These are phyloP conservation scores for Nasturtium officinale DNA, from an alignment of 345 rosid genomes.

Conservation along the genomic window DNA sequence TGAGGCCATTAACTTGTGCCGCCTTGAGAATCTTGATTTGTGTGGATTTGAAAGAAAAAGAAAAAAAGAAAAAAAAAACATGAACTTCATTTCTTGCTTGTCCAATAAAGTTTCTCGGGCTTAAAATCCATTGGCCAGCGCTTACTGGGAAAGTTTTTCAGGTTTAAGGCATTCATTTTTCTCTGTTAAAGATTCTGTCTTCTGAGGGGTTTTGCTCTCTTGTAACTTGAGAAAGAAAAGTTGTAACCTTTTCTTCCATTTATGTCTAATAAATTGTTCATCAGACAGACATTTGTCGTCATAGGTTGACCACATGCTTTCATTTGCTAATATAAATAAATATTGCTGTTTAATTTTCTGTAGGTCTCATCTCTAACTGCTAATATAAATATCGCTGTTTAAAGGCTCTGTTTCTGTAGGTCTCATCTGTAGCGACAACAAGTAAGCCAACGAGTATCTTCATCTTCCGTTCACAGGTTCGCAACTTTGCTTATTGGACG, in stretches of 20 bases:
- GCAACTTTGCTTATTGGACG: slow-evolving; percentile 24
- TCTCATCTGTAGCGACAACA: background rate
- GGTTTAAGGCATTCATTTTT: slow-evolving; percentile 29
- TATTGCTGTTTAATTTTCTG: too few species aligned
- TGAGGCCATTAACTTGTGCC: slow-evolving; percentile 6
- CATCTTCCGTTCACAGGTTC: slow-evolving; percentile 26
- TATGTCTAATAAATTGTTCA: slow-evolving; percentile 26
- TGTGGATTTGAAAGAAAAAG: slow-evolving; percentile 20
- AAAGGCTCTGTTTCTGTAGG: too few species aligned
- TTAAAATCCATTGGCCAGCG: slow-evolving; percentile 4
- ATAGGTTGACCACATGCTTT: slow-evolving; percentile 1
- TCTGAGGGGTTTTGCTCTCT: slow-evolving; percentile 22
- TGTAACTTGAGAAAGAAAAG: slow-evolving; percentile 20
- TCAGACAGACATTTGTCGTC: slow-evolving; percentile 9
- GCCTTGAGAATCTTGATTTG: slow-evolving; percentile 20
- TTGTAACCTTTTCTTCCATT: slow-evolving; percentile 31
- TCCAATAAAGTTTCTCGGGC: slow-evolving; percentile 33
- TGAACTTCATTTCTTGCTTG: slow-evolving; percentile 30
- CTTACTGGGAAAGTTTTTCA: slow-evolving; percentile 21
- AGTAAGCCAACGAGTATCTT: slow-evolving; percentile 4
- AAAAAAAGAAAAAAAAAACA: background rate
- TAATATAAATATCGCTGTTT: too few species aligned
- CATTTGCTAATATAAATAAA: too few species aligned
- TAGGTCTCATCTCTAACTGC: too few species aligned
- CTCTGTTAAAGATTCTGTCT: slow-evolving; percentile 27